Percentiles rank a stretch among this genome's conserved stretches.
Conservation (phyloP, 2,329 filamentous ascomycete species). For the Epichloe aotearoae region DNA sequence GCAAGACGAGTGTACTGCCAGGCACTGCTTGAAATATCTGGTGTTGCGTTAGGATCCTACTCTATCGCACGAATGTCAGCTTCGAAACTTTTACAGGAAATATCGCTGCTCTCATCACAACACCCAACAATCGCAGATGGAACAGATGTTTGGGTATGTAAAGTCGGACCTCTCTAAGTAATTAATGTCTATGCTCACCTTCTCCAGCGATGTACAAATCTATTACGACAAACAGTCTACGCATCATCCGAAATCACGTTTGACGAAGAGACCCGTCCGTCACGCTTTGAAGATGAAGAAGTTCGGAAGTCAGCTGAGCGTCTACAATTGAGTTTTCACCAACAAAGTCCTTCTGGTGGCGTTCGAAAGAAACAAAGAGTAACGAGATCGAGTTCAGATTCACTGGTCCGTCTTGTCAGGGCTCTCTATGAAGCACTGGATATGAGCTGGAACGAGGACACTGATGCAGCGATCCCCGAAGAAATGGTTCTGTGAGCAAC, state of each 20-base stretch:
- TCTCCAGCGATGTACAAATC: constrained; percentile 16
- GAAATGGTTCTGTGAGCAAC: constrained; percentile 33
- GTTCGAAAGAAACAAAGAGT: constrained; percentile 20
- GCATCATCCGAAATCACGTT: constrained; percentile 9
- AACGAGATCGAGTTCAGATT: constrained; percentile 7
- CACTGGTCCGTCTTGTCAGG: constrained; percentile 10
- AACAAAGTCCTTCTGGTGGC: constrained; percentile 5
- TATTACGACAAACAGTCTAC: constrained; percentile 16
- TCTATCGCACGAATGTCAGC: constrained; percentile 26
- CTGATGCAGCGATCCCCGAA: constrained; percentile 17
- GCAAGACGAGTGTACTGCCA: constrained; percentile 23
- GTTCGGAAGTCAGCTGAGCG: constrained; percentile 16
- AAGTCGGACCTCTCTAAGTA: neutral
- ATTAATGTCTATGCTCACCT: constrained; percentile 9
- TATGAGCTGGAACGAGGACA: constrained; percentile 8
- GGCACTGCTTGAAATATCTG: constrained; percentile 25
- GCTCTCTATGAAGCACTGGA: constrained; percentile 18
- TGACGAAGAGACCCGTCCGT: constrained; percentile 14
- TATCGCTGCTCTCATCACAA: constrained; percentile 23
- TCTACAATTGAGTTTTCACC: constrained; percentile 16
- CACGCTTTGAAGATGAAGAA: constrained; percentile 16
- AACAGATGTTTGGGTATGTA: constrained; percentile 29
- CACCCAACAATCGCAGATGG: constrained; percentile 18
- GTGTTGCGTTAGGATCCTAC: constrained; percentile 20
- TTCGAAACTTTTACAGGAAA: constrained; percentile 29